Evolutionary conservation across 768 basidiomycete genomes (phyloP).

Genomic region (Heimioporus sp.): DNA sequence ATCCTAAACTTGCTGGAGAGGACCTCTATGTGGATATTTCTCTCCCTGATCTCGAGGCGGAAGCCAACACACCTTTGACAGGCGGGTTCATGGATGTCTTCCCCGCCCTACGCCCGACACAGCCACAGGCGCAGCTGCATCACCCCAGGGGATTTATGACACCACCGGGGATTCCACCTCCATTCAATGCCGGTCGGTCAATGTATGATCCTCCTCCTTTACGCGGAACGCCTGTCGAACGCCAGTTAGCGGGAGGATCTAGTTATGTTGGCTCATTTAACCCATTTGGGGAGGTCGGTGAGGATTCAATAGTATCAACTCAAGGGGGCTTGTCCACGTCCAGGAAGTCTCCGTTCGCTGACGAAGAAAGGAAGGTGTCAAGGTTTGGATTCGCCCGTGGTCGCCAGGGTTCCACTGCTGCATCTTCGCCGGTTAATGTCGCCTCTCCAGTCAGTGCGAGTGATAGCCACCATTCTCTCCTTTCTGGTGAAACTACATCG

Average conservation of each 20-base stretch:
- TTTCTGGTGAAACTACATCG: constrained; percentile 38
- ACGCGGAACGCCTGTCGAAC: constrained; percentile 42
- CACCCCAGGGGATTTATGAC: constrained; percentile 37
- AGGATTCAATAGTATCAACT: constrained; percentile 40
- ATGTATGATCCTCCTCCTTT: constrained; percentile 53
- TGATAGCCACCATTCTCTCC: constrained; percentile 49
- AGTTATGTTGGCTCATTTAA: constrained; percentile 77
- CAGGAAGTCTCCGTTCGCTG: constrained; percentile 48
- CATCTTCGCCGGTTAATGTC: constrained; percentile 59
- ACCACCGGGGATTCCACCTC: constrained; percentile 55
- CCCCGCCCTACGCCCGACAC: constrained; percentile 51
- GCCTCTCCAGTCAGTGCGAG: constrained; percentile 54
- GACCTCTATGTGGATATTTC: constrained; percentile 38
- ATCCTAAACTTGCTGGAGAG: constrained; percentile 65
- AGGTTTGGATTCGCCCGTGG: constrained; percentile 81
- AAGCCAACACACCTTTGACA: constrained; percentile 53
- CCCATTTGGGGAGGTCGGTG: constrained; percentile 65
- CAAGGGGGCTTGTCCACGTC: constrained; percentile 30
- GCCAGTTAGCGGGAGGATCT: constrained; percentile 43
- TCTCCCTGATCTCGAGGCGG: constrained; percentile 47
- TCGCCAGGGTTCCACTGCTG: constrained; percentile 53
- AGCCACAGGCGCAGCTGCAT: constrained; percentile 17
- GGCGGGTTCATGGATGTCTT: constrained; percentile 72
- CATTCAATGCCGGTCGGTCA: constrained; percentile 46
- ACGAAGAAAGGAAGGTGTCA: constrained; percentile 64